Conservation (phyloP, 805 yeast species). For the Cyberlindnera misumaiensis region DNA sequence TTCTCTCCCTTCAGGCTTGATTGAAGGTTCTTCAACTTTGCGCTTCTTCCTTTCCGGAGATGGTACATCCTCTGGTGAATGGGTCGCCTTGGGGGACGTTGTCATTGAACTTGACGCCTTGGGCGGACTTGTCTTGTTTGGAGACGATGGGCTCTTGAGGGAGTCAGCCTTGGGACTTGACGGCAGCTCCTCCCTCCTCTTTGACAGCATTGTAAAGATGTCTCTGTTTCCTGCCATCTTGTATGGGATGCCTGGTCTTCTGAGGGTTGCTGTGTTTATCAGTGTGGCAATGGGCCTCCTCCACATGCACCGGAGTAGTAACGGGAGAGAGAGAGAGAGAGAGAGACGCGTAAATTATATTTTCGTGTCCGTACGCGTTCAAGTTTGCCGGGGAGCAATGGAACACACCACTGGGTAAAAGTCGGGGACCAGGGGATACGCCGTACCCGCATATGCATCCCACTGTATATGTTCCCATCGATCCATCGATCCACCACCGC, state of each 20-base stretch:
- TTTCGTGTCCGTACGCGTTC: no score
- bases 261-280: neutral
- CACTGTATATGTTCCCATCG: no score
- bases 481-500: no score
- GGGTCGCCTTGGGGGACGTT: neutral
- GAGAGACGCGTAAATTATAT: neutral
- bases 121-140: constrained; percentile 1
- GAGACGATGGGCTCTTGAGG: neutral
- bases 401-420: no score
- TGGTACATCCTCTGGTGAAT: neutral
- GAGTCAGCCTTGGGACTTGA: no score
- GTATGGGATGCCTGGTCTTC: neutral
- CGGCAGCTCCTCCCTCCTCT: constrained; percentile 3
- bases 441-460: no score
- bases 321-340: neutral
- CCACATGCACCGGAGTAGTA: neutral
- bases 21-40: no score
- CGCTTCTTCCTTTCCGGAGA: no score
- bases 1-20: neutral
- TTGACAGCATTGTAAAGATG: constrained; percentile 21
- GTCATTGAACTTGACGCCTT: neutral
- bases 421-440: no score
- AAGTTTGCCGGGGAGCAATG: no score
- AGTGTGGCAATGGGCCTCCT: neutral
- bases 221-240: constrained; percentile 19